Evolutionary conservation across 163 green algal species (phyloP).

Genomic region (Chloromonas sp.): DNA sequence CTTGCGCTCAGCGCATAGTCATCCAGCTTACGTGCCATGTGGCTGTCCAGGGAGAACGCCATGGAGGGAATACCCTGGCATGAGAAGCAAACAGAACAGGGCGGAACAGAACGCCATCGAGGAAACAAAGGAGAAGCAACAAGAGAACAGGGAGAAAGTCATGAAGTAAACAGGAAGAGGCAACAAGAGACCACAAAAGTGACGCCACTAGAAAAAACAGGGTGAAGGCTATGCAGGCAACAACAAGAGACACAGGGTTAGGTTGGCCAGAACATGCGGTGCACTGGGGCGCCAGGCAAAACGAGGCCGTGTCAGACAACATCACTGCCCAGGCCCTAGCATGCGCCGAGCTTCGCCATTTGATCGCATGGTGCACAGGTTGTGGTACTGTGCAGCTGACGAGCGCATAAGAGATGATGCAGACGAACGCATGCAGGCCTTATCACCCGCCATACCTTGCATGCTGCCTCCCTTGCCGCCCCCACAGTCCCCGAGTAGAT

Average conservation of each 20-base stretch:
- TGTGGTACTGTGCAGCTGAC: not conserved
- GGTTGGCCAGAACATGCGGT: not conserved
- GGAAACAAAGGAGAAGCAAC: no score
- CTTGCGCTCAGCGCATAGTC: slow-evolving; percentile 30
- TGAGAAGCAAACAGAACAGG: no score
- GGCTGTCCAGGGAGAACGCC: slow-evolving; percentile 45
- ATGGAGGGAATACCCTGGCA: slow-evolving; percentile 40
- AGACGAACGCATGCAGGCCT: not conserved
- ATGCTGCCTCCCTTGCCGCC: slow-evolving; percentile 64
- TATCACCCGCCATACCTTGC: slow-evolving; percentile 8
- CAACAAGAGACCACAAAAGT: no score
- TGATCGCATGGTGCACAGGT: not conserved
- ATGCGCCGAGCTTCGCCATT: not conserved
- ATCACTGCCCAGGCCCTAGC: not conserved
- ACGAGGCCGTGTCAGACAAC: not conserved
- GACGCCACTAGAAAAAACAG: no score
- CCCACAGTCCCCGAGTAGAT: slow-evolving; percentile 74
- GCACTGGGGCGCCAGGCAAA: not conserved
- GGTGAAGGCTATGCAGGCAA: no score
- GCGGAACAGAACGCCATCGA: no score
- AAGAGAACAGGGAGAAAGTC: no score
- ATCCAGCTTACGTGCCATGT: slow-evolving; percentile 27
- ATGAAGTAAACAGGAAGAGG: no score
- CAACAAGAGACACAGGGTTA: not conserved
- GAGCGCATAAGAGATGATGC: not conserved